phyloP scores from a whole-genome alignment of 352 stramenopile species.

The Thraustochytrium sp. region DNA sequence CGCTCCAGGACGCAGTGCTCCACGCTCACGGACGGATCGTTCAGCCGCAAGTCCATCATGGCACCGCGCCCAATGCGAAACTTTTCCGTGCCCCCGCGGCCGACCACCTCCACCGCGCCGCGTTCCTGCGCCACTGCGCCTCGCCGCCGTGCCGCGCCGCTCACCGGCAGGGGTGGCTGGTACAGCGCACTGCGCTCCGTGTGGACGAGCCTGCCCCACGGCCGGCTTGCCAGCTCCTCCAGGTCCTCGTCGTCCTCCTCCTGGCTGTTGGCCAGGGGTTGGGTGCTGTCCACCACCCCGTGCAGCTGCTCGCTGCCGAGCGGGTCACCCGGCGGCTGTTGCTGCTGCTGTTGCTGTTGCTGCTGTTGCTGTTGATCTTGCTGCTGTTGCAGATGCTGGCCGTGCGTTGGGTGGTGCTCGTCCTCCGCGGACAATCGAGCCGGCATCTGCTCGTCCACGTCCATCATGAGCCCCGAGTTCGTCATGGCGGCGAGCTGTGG shows the following conservation, averaged over 20 bases:
- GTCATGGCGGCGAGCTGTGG: too few relatives aligned
- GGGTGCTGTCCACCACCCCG: background rate
- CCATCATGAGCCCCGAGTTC: too few relatives aligned
- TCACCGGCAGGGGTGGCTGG: background rate
- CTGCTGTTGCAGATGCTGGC: background rate
- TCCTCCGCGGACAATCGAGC: too few relatives aligned
- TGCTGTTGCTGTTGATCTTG: background rate
- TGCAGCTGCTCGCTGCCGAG: background rate
- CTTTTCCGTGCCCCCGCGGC: too few relatives aligned
- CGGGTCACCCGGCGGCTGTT: background rate
- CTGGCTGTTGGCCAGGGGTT: constrained; percentile 14
- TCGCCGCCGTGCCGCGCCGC: background rate
- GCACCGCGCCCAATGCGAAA: constrained; percentile 5
- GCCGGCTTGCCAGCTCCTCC: background rate
- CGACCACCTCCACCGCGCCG: background rate
- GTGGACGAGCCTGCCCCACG: constrained; percentile 25
- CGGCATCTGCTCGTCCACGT: too few relatives aligned
- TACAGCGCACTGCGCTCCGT: constrained; percentile 31
- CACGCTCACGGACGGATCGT: background rate
- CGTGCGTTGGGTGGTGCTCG: too few relatives aligned
- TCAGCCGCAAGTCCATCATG: background rate
- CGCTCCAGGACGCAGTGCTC: background rate
- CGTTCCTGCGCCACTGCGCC: background rate
- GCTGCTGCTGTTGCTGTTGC: background rate
- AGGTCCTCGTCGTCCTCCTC: constrained; percentile 9